Conservation (phyloP, 1,139 yeast genomes). For the Blastobotrys persicus region DNA sequence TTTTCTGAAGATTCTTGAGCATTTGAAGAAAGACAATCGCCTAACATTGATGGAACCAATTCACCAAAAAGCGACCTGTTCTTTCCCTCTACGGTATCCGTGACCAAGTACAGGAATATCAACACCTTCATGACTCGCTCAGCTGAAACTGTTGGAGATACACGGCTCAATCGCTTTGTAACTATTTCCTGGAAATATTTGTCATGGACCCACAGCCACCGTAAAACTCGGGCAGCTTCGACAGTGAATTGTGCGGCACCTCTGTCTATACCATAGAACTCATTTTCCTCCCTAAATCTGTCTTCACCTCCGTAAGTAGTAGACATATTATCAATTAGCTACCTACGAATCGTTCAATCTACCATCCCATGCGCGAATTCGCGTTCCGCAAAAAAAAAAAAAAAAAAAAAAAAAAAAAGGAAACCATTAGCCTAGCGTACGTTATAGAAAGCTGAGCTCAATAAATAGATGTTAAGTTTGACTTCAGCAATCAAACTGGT, state of each 20-base stretch:
- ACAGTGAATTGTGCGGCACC: neutral
- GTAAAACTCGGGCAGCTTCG: neutral
- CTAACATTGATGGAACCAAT: neutral
- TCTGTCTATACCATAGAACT: neutral
- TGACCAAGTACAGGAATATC: conserved; percentile 12
- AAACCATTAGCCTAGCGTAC: too few relatives aligned
- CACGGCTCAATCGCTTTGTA: neutral
- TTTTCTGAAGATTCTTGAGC: neutral
- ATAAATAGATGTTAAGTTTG: too few relatives aligned
- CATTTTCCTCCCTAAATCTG: too few relatives aligned
- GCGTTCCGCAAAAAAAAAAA: too few relatives aligned
- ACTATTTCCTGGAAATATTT: neutral
- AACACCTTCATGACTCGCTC: conserved; percentile 10
- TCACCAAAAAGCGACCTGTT: neutral
- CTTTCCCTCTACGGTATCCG: neutral
- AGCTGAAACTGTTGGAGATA: neutral
- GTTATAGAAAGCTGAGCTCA: too few relatives aligned
- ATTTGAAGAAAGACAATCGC: neutral
- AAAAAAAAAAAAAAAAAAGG: too few relatives aligned
- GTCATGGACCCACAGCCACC: neutral
- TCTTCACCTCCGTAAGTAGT: too few relatives aligned
- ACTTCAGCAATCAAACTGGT: too few relatives aligned
- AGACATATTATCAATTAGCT: too few relatives aligned
- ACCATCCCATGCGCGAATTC: too few relatives aligned
- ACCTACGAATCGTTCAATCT: too few relatives aligned